Conservation (phyloP, 495 filamentous ascomycete species). For the Penicillium pulvis region DNA sequence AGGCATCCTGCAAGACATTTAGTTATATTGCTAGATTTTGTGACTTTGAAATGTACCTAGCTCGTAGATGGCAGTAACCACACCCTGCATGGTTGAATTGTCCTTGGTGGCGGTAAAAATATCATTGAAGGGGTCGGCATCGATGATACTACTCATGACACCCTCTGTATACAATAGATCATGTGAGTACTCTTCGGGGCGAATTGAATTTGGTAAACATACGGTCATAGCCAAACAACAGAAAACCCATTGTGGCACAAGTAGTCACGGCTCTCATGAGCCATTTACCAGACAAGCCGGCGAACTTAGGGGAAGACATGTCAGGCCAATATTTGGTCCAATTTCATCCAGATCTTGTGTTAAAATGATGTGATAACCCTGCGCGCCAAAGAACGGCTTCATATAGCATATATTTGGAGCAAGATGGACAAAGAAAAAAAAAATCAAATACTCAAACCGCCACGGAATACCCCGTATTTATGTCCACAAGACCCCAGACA, state of each 20-base stretch:
- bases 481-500: background rate
- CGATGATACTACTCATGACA: constrained; percentile 75
- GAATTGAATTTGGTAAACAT: background rate
- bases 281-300: constrained; percentile 61
- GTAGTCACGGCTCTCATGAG: constrained; percentile 61
- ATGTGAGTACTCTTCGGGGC: background rate
- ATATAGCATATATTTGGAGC: background rate
- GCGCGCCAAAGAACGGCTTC: background rate
- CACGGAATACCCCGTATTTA: background rate
- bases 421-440: background rate
- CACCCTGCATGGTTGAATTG: constrained; percentile 68
- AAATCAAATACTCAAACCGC: background rate
- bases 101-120: constrained; percentile 62
- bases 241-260: constrained; percentile 67
- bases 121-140: constrained; percentile 64
- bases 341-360: background rate
- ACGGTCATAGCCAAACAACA: constrained; percentile 68
- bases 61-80: constrained; percentile 76
- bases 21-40: background rate
- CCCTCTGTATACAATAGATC: constrained; percentile 32
- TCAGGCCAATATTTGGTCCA: background rate
- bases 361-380: background rate
- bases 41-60: constrained; percentile 41
- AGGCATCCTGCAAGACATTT: background rate
- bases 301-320: constrained; percentile 39